Base-by-base conservation (phyloP, 129 eudicot genomes). In the Gnaphalium uliginosum region DNA sequence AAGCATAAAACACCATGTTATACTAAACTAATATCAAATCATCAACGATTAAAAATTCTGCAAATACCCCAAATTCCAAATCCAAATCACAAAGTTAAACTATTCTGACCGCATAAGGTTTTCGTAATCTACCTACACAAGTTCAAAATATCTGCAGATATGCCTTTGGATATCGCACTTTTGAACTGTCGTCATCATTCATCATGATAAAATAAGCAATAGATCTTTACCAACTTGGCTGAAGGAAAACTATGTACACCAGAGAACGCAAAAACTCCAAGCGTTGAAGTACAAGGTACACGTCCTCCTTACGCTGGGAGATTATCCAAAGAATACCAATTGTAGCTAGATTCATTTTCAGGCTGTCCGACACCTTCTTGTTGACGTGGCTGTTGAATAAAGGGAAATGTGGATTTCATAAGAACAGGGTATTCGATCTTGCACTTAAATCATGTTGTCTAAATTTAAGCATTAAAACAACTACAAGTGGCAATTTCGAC, bases 301-400 rank as follows among this genome's bases (percentile, higher is more conserved):
- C 29, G 19, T 30, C 69, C 23, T 73, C 39, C 29, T 79, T 85
- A 87, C 63, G 73, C 92, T 7, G 91, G 91, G 54, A 89, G 87
- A 68, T 87, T 86, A 79, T 89, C 98, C 85, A 83, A 72, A 51
- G 86, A 68, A 77, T 81, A 85, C 69, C 92, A 89, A 68, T 87
- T 87, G 73, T 82, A 83, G 54, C 81, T 84, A 41, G 84, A 84
- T 35, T 86, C 92, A 33, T 69, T 83, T 54, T 85, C 91, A 25
- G 58, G 74, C 17, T 80, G 69, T 59, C 80, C 89, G 13, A 75
- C 30, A 56, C 87, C 89, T 76, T 87, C 93, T 86, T 87, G 98
- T 88, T 89, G 93, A 22, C 26, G 74, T 69, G 29, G 24, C 74
- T 73, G 78, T 26, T 59, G 19, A 60, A 73, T 15, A 19, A n/a